These are phyloP conservation scores for Euphorbia lathyris DNA, from an alignment of 345 rosid species.

Conservation along the genomic window DNA sequence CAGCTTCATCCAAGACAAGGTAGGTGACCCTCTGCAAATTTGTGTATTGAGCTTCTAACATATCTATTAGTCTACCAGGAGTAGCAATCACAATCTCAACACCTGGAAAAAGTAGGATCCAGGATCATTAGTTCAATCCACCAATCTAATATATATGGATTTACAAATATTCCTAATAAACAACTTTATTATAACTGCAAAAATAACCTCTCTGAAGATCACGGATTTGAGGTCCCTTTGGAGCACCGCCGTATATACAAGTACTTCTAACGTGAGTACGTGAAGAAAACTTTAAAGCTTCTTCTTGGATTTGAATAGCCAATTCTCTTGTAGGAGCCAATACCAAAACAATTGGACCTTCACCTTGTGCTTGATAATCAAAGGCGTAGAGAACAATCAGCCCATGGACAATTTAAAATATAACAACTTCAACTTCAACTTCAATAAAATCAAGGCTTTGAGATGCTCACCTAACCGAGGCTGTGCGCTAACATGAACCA, in stretches of 20 bases:
- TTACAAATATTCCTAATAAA: neutral
- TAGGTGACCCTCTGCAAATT: conserved; percentile 85
- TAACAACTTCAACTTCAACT: neutral
- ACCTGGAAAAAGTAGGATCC: conserved; percentile 39
- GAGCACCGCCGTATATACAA: conserved; percentile 94
- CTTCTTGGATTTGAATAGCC: conserved; percentile 97
- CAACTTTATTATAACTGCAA: conserved; percentile 7
- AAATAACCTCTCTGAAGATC: conserved; percentile 81
- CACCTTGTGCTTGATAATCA: conserved; percentile 56
- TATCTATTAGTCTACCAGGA: conserved; percentile 94
- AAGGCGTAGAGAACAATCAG: conserved; percentile 5
- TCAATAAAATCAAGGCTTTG: neutral
- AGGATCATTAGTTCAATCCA: neutral
- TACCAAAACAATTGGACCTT: conserved; percentile 77
- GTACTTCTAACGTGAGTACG: conserved; percentile 70
- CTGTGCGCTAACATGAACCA: conserved; percentile 88
- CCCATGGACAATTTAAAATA: neutral
- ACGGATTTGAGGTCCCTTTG: conserved; percentile 96
- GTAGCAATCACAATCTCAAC: conserved; percentile 96
- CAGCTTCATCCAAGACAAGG: conserved; percentile 97
- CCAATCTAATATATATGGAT: neutral
- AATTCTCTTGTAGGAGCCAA: conserved; percentile 96
- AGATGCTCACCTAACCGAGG: conserved; percentile 74
- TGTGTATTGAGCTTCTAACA: conserved; percentile 82
- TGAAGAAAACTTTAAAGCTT: conserved; percentile 67